Evolutionary conservation across 2,329 filamentous ascomycete species (phyloP).

Genomic region (Stachybotrys echinatus): DNA sequence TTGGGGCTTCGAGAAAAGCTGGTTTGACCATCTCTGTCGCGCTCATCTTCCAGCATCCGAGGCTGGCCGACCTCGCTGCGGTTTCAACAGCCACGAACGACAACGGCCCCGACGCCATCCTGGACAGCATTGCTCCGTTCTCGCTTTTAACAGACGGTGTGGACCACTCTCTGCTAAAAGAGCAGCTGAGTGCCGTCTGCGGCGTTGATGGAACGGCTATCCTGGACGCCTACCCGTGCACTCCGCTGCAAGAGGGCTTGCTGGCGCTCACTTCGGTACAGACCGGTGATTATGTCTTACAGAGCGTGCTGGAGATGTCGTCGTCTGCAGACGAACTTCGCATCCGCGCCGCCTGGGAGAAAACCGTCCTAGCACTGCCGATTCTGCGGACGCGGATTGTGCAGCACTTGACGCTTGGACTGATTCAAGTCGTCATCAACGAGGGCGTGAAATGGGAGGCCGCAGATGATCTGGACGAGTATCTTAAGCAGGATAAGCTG

Average conservation of each 20-base stretch:
- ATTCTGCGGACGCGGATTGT: slow-evolving; percentile 6
- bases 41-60: slow-evolving; percentile 5
- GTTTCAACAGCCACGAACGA: too few relatives aligned
- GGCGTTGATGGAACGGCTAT: neutral
- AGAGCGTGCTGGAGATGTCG: neutral
- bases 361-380: neutral
- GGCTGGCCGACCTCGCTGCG: neutral
- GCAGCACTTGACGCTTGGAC: neutral
- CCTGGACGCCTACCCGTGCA: slow-evolving; percentile 40
- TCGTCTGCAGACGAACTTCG: neutral
- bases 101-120: neutral
- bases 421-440: slow-evolving; percentile 4
- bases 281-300: slow-evolving; percentile 5
- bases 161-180: neutral
- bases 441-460: slow-evolving; percentile 1
- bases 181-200: neutral
- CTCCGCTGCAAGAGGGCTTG: slow-evolving; percentile 42
- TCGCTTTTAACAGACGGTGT: neutral
- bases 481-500: slow-evolving; percentile 3
- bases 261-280: slow-evolving; percentile 33
- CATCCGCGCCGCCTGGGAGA: slow-evolving; percentile 8
- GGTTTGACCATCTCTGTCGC: slow-evolving; percentile 5
- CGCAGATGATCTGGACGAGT: neutral
- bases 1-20: too few relatives aligned
- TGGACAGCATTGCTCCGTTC: neutral